Evolutionary conservation across 2,329 filamentous ascomycete genomes (phyloP).

Genomic region (Hymenoscyphus scutula): DNA sequence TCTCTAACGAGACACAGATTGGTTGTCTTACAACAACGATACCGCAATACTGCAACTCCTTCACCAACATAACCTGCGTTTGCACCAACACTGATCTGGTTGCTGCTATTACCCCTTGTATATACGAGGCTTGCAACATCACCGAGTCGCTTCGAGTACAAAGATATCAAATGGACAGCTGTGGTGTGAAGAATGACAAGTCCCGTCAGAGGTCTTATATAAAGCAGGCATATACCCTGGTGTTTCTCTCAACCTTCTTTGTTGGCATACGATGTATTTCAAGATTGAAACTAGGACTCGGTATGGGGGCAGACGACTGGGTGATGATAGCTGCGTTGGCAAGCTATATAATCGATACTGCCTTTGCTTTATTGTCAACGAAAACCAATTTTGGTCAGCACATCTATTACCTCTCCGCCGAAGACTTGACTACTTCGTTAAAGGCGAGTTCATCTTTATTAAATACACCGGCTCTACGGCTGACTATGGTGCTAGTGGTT

Average conservation of each 20-base stretch:
- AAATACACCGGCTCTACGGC: no score
- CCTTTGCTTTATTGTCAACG: constrained; percentile 6
- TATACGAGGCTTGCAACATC: constrained; percentile 37
- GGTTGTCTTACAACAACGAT: constrained; percentile 9
- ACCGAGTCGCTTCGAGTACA: constrained; percentile 41
- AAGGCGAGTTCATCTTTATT: not conserved
- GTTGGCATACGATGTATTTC: constrained; percentile 11
- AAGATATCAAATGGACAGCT: constrained; percentile 42
- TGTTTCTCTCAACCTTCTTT: constrained; percentile 10
- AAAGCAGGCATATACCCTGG: not conserved
- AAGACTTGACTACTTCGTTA: not conserved
- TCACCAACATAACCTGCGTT: constrained; percentile 39
- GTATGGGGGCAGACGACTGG: constrained; percentile 17
- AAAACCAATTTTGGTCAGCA: constrained; percentile 18
- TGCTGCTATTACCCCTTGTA: constrained; percentile 36
- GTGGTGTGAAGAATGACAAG: constrained; percentile 33
- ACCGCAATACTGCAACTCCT: constrained; percentile 25
- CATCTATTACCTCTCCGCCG: constrained; percentile 15
- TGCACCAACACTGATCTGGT: constrained; percentile 38
- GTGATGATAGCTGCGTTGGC: constrained; percentile 15
- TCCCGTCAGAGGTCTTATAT: not conserved
- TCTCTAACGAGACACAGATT: not conserved
- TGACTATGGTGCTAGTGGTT: constrained; percentile 11
- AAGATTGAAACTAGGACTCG: constrained; percentile 11
- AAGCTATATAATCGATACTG: constrained; percentile 8